Evolutionary conservation across 768 basidiomycete species (phyloP), one percentile per base, ranked within the genome.

Genomic region (Psilocybe azurescens): DNA sequence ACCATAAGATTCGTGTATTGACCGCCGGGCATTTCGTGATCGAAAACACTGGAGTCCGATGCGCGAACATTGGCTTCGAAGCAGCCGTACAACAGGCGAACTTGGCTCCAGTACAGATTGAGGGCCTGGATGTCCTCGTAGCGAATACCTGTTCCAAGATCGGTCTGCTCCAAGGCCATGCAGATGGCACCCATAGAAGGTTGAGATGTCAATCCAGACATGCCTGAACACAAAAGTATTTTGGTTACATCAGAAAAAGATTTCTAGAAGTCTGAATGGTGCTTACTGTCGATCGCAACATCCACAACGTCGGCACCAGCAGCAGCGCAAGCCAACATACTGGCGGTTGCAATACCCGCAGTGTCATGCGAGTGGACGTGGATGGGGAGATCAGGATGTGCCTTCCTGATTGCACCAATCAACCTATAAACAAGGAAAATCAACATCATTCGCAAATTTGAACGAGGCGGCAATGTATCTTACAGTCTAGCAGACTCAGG

Each of bases 321-420:
- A 9, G 90, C 89, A 2, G 97, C 97, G 24, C 87, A 88, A 3
- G 97, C 97, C 62, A 99, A 78, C 97, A 99, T 99, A 71, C 91
- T 95, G n/a, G 97, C 94, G 52, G 94, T 83, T 30, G 97, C 93
- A 70, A 99, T 99, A 77, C 97, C 97, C 55, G 97, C 97, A 30
- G 97, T 99, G 77, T 99, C 97, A 77, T 99, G 97, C 11, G 97
- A 98, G 80, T 99, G 97, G 39, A 99, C 97, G 74, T 99, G 97
- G 75, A 99, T 99, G 32, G 97, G 96, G 59, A 99, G 86, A 73
- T 97, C 95, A 44, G 97, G 97, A 77, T 99, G 91, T 69, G 94
- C 95, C 80, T 93, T 88, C 73, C 97, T 87, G 77, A 99, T 97
- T 11, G 95, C 91, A 66, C 94, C 90, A 72, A 99, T 89, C 66